Evolutionary conservation across 208 protist species (phyloP).

Genomic region (Spongospora subterranea): DNA sequence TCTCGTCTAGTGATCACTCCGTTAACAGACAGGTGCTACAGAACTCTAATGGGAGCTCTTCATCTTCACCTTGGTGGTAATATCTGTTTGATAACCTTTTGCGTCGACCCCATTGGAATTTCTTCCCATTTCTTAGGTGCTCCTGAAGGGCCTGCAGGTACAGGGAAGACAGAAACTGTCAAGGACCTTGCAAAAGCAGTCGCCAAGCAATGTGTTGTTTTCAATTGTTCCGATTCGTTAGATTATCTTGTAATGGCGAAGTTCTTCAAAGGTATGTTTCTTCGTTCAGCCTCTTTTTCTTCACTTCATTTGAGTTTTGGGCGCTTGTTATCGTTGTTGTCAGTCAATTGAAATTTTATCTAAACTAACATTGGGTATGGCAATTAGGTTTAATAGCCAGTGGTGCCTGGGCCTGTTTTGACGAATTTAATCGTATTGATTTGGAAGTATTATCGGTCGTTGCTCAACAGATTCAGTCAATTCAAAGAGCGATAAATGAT

Average conservation of each 20-base stretch:
- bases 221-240: constrained; percentile 96
- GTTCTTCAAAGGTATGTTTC: constrained; percentile 63
- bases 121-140: constrained; percentile 63
- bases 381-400: constrained; percentile 62
- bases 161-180: constrained; percentile 80
- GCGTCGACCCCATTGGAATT: neutral
- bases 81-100: too few species aligned
- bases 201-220: constrained; percentile 85
- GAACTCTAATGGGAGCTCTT: constrained; percentile 78
- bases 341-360: too few species aligned
- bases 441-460: constrained; percentile 74
- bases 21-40: constrained; percentile 78
- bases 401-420: constrained; percentile 78
- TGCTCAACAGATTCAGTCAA: constrained; percentile 72
- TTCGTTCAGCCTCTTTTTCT: neutral
- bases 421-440: constrained; percentile 80
- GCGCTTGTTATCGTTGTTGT: too few species aligned
- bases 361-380: constrained; percentile 6
- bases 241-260: constrained; percentile 65
- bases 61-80: constrained; percentile 75
- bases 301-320: too few species aligned
- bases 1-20: constrained; percentile 73
- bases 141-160: constrained; percentile 79
- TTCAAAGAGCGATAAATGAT: constrained; percentile 72
- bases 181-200: constrained; percentile 79